Percentiles rank a stretch among this genome's conserved stretches.
These are phyloP conservation scores for Fraxinus anomala DNA, from an alignment of 257 asterid genomes.

Conservation along the genomic window DNA sequence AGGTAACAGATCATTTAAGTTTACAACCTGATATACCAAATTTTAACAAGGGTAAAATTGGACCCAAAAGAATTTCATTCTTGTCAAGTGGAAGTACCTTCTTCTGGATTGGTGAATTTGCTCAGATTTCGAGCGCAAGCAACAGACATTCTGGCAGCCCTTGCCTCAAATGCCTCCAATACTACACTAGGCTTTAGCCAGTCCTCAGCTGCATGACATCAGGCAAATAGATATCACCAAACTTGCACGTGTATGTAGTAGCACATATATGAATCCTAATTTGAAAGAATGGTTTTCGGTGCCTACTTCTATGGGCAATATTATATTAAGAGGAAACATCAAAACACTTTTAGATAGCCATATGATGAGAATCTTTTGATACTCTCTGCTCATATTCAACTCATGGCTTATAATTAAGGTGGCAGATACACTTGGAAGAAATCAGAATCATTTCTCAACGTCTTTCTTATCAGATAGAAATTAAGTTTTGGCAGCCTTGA, in stretches of 20 bases:
- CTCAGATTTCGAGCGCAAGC: constrained; percentile 67
- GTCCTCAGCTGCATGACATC: constrained; percentile 70
- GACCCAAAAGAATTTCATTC: constrained; percentile 9
- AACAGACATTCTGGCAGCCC: constrained; percentile 93
- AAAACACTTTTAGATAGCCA: neutral
- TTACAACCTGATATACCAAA: neutral
- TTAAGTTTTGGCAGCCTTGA: too few relatives aligned
- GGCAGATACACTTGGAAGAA: neutral
- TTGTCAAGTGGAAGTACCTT: constrained; percentile 52
- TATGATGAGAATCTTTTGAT: neutral
- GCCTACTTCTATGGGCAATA: too few relatives aligned
- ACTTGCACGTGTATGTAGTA: constrained; percentile 2
- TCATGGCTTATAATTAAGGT: neutral
- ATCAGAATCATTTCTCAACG: neutral
- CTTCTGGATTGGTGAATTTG: constrained; percentile 81
- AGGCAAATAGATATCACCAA: constrained; percentile 28
- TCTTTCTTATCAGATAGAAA: too few relatives aligned
- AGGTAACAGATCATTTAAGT: neutral
- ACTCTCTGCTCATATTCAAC: neutral
- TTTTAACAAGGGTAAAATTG: neutral
- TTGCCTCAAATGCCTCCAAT: constrained; percentile 94
- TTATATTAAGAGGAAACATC: neutral
- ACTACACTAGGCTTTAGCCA: constrained; percentile 77
- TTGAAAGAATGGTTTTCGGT: constrained; percentile 4
- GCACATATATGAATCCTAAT: neutral